Base-by-base conservation (phyloP, 1,284 basidiomycete genomes). In the Austropuccinia psidii region DNA sequence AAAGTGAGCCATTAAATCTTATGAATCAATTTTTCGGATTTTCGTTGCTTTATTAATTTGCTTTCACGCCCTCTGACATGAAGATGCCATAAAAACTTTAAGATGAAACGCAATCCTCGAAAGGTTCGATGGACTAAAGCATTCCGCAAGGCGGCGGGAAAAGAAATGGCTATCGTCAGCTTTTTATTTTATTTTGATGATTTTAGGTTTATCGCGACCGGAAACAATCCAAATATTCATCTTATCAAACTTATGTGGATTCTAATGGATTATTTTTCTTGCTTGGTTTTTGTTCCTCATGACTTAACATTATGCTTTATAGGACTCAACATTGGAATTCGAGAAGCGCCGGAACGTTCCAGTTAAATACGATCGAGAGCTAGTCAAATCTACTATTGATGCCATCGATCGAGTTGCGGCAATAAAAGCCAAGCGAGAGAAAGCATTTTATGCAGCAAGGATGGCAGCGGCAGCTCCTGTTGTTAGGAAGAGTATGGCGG, bases 81-180 rank as follows among this genome's bases (percentile, higher is more conserved):
- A 75, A 93, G 90, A 85, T 93, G 93, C 81, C 91, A 95, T 82
- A 97, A 97, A 83, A 97, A 96, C 83, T 97, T 97, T 87, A 97
- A 97, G 83, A 97, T 99, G 95, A 99, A 98, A 85, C 90, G 96
- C 64, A 99, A 99, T 83, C 96, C 96, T 60, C 88, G 96, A 77
- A 99, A 99, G 84, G 94, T 99, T 64, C 87, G 92, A 79, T 99
- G 96, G 96, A 99, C 96, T 69, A 99, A 99, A 83, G 96, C 96
- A 19, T 99, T 99, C 87, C 87, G 96, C 78, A 97, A 95, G 82
- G 93, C 96, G 29, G 91, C 93, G 74, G 96, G 96, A 76, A 99
- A 98, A 84, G 96, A 99, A 84, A 99, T 99, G 96, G 95, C 91
- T 15, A 90, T 99, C 79, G 93, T 94, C 79, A 82, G 90, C 82